Evolutionary conservation across 352 stramenopile genomes (phyloP), one percentile per base, ranked within the genome.

Genomic region (Globisporangium orthogonon): DNA sequence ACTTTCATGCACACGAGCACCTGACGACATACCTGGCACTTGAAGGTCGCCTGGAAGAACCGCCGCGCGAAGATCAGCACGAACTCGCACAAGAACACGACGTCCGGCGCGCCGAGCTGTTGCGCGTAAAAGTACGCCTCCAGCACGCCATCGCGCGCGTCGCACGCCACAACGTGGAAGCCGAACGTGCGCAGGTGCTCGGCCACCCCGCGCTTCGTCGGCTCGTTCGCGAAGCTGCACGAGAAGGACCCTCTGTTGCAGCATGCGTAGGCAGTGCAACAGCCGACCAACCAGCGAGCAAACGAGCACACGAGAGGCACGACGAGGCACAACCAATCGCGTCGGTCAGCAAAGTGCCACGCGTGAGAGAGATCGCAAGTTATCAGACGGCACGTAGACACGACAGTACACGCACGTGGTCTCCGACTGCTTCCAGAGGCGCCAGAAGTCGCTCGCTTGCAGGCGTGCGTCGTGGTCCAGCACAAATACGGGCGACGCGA

Each of bases 11-110:
- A 23, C 23, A 23, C 23, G 23, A 23, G 23, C 23, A 23, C 23
- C 23, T 29, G n/a, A 15, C 7, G 7, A 46, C 31, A 17, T 23
- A 89, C 83, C 74, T 78, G 71, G 76, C 79, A 89, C 50, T 92
- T 92, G 66, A 92, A 92, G 1, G 79, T 90, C 23, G 79, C 77
- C 52, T 90, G 79, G 67, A 92, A 92, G 63, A 89, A 92, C n/a
- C 70, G 69, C 2, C 83, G 68, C 33, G 76, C 64, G 54, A 73
- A 87, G 23, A 92, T 71, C 45, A 92, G 64, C 30, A 92, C 76
- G 48, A 92, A 92, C 64, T 92, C 83, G 50, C 76, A 82, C 17
- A 90, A 60, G 50, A 91, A 91, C 52, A 76, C 53, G 0, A 66
- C 58, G 63, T 79, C 69, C 7, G 61, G 66, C 15, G 60, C 70